A percentile compares a stretch with the other conserved stretches of the same genome.
phyloP scores from a whole-genome alignment of 495 filamentous ascomycete genomes.

The Talaromyces nanjingensis region DNA sequence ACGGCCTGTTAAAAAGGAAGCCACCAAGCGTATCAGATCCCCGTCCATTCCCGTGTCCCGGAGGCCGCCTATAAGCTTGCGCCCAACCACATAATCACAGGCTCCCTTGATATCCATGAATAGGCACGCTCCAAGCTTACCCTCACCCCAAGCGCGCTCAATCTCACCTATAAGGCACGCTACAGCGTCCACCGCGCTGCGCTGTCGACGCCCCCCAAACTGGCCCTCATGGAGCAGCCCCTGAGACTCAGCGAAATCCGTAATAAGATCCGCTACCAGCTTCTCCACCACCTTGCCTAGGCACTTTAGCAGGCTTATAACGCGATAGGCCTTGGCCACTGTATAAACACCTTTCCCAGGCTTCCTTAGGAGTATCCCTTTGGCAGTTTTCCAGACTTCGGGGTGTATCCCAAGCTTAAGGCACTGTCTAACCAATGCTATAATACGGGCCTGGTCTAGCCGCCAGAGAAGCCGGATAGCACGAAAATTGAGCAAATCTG shows the following conservation, averaged over 20 bases:
- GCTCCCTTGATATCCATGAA: not conserved
- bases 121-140: not conserved
- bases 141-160: not conserved
- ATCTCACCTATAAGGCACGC: not conserved
- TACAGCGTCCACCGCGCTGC: conserved; percentile 3
- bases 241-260: not conserved
- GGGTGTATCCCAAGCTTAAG: not conserved
- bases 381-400: not conserved
- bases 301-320: conserved; percentile 5
- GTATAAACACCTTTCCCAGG: too few species aligned
- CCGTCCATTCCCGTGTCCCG: not conserved
- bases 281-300: conserved; percentile 3
- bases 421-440: not conserved
- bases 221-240: not conserved
- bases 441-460: not conserved
- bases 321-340: not conserved
- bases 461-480: not conserved
- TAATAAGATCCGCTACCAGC: not conserved
- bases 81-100: not conserved
- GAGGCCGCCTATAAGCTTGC: not conserved
- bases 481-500: not conserved
- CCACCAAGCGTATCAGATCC: conserved; percentile 3
- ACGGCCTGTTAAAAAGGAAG: not conserved
- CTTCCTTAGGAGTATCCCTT: not conserved
- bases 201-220: not conserved